Evolutionary conservation across 2,329 filamentous ascomycete genomes (phyloP).

Genomic region (Neocucurbitaria cava): DNA sequence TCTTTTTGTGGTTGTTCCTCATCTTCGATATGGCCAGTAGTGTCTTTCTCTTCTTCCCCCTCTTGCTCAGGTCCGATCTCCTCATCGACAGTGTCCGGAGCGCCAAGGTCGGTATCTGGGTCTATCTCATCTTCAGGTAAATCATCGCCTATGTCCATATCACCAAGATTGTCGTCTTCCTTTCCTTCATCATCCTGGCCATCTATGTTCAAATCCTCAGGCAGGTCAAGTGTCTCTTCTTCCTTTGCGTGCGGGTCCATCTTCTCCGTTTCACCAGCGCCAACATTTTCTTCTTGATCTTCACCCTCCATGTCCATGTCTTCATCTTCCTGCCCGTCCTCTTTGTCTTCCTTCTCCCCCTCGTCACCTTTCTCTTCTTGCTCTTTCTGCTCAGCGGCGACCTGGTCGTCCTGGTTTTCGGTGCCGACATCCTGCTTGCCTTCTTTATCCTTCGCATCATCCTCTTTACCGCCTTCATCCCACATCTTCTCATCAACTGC

Average conservation of each 20-base stretch:
- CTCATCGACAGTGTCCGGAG: conserved; percentile 43
- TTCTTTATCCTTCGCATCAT: conserved; percentile 82
- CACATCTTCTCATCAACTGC: conserved; percentile 99
- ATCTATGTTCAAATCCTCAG: conserved; percentile 86
- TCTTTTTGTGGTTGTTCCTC: conserved; percentile 54
- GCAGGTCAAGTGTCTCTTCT: conserved; percentile 80
- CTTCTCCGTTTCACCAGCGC: conserved; percentile 70
- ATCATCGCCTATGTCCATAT: conserved; percentile 48
- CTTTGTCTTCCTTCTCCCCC: conserved; percentile 65
- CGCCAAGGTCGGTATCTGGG: conserved; percentile 36
- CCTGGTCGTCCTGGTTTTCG: conserved; percentile 56
- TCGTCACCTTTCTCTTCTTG: conserved; percentile 65
- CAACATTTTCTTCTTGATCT: conserved; percentile 67
- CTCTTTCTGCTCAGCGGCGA: conserved; percentile 57
- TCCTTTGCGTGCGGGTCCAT: conserved; percentile 80
- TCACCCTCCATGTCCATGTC: conserved; percentile 63
- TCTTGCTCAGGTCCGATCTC: conserved; percentile 43
- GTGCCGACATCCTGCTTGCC: conserved; percentile 64
- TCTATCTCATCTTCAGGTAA: conserved; percentile 43
- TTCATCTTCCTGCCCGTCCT: conserved; percentile 65
- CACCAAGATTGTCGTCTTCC: conserved; percentile 50
- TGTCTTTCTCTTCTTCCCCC: conserved; percentile 44
- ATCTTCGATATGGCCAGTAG: conserved; percentile 44
- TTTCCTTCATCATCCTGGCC: conserved; percentile 67
- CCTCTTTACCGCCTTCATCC: conserved; percentile 82